Evolutionary conservation across 2,329 filamentous ascomycete species (phyloP).

Genomic region (Trichocomaceae sp.): DNA sequence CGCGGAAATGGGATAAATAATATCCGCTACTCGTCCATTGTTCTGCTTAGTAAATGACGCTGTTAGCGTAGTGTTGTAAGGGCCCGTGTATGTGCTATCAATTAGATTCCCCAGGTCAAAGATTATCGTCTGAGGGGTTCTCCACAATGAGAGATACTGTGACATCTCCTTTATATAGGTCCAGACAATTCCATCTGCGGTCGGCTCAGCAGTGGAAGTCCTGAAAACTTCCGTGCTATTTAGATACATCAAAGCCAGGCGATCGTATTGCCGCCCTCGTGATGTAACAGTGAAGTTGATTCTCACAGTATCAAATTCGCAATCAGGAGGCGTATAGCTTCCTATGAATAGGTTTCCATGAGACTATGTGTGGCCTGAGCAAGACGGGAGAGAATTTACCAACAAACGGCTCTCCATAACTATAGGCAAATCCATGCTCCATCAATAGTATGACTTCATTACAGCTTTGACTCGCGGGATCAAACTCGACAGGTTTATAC

Average conservation of each 20-base stretch:
- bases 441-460: conserved; percentile 52
- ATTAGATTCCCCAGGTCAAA: conserved; percentile 74
- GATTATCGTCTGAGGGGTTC: conserved; percentile 62
- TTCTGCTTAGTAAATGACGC: conserved; percentile 61
- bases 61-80: conserved; percentile 67
- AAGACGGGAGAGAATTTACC: conserved; percentile 43
- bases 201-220: conserved; percentile 76
- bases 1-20: conserved; percentile 57
- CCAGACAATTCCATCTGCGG: conserved; percentile 63
- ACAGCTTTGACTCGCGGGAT: conserved; percentile 26
- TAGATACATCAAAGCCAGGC: conserved; percentile 68
- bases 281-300: conserved; percentile 72
- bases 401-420: conserved; percentile 67
- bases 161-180: conserved; percentile 75
- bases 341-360: conserved; percentile 36
- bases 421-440: conserved; percentile 63
- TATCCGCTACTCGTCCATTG: conserved; percentile 47
- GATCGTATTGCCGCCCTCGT: conserved; percentile 67
- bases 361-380: not conserved
- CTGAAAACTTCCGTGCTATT: conserved; percentile 74
- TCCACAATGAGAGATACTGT: conserved; percentile 62
- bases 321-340: conserved; percentile 59
- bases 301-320: conserved; percentile 65
- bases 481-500: conserved; percentile 56
- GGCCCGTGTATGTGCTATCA: conserved; percentile 62